These are phyloP conservation scores for Coffea canephora DNA, from an alignment of 257 asterid species.

Conservation along the genomic window DNA sequence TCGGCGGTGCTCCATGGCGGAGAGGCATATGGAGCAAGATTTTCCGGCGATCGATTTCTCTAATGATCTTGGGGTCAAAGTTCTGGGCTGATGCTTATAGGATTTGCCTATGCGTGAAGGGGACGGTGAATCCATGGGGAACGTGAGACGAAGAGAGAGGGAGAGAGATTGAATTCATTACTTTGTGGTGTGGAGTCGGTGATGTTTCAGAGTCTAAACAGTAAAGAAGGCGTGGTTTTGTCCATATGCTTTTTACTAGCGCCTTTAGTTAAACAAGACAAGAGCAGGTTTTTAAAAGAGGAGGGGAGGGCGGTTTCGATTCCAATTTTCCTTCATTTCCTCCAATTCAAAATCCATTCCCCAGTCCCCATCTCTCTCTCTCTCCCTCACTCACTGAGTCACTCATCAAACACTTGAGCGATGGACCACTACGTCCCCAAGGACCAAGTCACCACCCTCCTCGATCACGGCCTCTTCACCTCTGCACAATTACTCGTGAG, in stretches of 20 bases:
- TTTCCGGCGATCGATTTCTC: constrained; percentile 24
- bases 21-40: constrained; percentile 50
- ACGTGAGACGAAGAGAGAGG: too few relatives aligned
- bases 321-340: not conserved
- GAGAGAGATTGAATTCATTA: not conserved
- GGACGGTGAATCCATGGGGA: not conserved
- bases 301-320: constrained; percentile 1
- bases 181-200: too few relatives aligned
- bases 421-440: constrained; percentile 44
- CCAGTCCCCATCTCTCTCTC: not conserved
- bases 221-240: too few relatives aligned
- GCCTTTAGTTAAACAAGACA: not conserved
- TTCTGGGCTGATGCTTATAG: not conserved
- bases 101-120: not conserved
- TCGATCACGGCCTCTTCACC: constrained; percentile 78
- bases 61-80: not conserved
- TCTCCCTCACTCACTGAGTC: not conserved
- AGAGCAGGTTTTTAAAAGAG: not conserved
- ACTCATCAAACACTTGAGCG: not conserved
- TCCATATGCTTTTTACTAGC: too few relatives aligned
- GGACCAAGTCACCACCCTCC: constrained; percentile 65
- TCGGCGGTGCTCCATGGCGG: constrained; percentile 22
- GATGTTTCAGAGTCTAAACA: too few relatives aligned
- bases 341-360: not conserved
- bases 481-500: constrained; percentile 87